Evolutionary conservation across 306 rosid genomes (phyloP), one percentile per base, ranked within the genome.

Genomic region (Cajanus cajan): DNA sequence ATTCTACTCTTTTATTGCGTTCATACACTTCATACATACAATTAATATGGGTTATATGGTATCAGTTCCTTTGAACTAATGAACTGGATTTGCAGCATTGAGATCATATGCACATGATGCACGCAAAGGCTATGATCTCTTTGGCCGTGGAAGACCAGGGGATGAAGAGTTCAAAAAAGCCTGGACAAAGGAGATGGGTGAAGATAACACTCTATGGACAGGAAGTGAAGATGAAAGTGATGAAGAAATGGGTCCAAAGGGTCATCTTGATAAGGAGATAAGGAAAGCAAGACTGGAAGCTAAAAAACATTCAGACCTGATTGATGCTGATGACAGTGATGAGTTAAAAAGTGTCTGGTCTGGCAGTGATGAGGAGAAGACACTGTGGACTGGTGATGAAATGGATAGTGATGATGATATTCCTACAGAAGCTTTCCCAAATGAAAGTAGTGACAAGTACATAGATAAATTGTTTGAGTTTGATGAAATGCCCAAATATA

Each of bases 321-420:
- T 93, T 55, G 93, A 93, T 85, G 98, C 86, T 0, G 93, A 91
- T 85, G 93, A 91, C 65, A 91, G 95, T 59, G 95, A 93, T 72
- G 98, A 91, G 76, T 75, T 93, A 85, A 78, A 85, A 80, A 93
- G 98, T 80, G 92, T 93, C 34, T 91, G 93, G 95, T 93, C 97
- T 3, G 95, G 88, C 75, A 91, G 93, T 71, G 98, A 93, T 54
- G 97, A 87, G 68, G 98, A 93, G 85, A 93, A 90, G 86, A 90
- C 97, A n/a, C 79, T 91, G 5, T 93, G 97, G 97, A 93, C 95
- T 6, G 95, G 97, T 16, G 92, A 91, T 76, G 98, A 93, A 77
- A 89, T 88, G 71, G 98, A 93, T 16, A 91, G 84, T 1, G 98
- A 91, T 0, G 85, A 87, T 1, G 97, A 93, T 78, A 75, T 88